These are phyloP conservation scores for Mycena rebaudengoi DNA, from an alignment of 768 basidiomycete genomes.

Conservation along the genomic window DNA sequence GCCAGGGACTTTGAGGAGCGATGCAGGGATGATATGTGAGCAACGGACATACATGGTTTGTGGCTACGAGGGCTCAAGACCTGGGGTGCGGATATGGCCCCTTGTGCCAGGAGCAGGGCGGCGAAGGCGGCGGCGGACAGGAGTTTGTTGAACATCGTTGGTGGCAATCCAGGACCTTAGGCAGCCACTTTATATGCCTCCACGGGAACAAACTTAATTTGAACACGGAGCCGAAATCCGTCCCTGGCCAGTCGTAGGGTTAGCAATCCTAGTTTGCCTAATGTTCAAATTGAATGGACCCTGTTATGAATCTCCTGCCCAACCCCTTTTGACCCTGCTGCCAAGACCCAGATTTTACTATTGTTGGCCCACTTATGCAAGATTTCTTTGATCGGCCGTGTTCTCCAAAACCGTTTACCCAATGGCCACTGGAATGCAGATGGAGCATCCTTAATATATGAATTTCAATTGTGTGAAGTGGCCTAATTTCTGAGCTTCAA, in stretches of 20 bases:
- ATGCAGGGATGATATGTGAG: constrained; percentile 1
- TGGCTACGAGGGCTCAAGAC: neutral
- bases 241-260: too few relatives aligned
- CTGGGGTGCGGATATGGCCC: neutral
- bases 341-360: neutral
- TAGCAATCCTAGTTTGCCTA: too few relatives aligned
- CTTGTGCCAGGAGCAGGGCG: constrained; percentile 5
- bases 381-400: too few relatives aligned
- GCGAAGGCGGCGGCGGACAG: neutral
- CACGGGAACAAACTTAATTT: neutral
- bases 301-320: constrained; percentile 5
- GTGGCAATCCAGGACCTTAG: constrained; percentile 1
- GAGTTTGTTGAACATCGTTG: neutral
- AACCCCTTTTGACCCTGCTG: neutral
- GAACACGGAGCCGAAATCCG: too few relatives aligned
- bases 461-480: too few relatives aligned
- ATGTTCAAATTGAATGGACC: constrained; percentile 4
- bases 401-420: too few relatives aligned
- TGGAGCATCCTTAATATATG: too few relatives aligned
- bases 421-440: too few relatives aligned
- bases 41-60: too few relatives aligned
- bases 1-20: neutral
- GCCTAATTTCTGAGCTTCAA: too few relatives aligned
- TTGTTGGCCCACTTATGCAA: too few relatives aligned
- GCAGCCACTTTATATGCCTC: constrained; percentile 6